Conservation (phyloP, 2,329 filamentous ascomycete genomes). For the Lasiodiplodia citricola region DNA sequence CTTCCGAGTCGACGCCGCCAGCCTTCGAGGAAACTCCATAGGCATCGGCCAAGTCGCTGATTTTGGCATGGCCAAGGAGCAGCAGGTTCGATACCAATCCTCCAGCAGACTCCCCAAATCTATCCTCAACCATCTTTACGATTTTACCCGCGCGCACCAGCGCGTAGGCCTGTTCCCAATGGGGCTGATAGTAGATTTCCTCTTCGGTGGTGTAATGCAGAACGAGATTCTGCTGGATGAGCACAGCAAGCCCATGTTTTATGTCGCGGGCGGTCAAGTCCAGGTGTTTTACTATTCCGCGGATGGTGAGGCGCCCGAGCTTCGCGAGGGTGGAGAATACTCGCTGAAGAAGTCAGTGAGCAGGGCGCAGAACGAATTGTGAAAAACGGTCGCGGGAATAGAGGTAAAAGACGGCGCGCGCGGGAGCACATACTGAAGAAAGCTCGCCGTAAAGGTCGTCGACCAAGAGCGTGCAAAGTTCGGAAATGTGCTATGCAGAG, state of each 20-base stretch:
- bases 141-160: slow-evolving; percentile 83
- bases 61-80: slow-evolving; percentile 75
- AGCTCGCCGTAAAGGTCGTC: slow-evolving; percentile 91
- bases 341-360: slow-evolving; percentile 60
- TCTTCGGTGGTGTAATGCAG: slow-evolving; percentile 71
- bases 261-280: slow-evolving; percentile 76
- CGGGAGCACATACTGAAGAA: slow-evolving; percentile 72
- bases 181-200: slow-evolving; percentile 81
- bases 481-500: slow-evolving; percentile 71
- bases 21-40: slow-evolving; percentile 54
- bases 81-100: slow-evolving; percentile 77
- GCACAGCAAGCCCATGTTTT: slow-evolving; percentile 79
- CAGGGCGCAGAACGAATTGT: not conserved
- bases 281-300: slow-evolving; percentile 73
- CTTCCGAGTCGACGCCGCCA: slow-evolving; percentile 30
- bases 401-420: not conserved
- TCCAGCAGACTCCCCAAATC: slow-evolving; percentile 75
- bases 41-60: slow-evolving; percentile 71
- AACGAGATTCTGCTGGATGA: slow-evolving; percentile 87
- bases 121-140: slow-evolving; percentile 72
- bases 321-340: slow-evolving; percentile 81
- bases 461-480: slow-evolving; percentile 89
- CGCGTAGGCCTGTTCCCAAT: slow-evolving; percentile 79
- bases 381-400: not conserved
- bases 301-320: slow-evolving; percentile 76